These are phyloP conservation scores for Pseudogymnoascus sp. DNA, from an alignment of 2,329 filamentous ascomycete species.

Conservation along the genomic window DNA sequence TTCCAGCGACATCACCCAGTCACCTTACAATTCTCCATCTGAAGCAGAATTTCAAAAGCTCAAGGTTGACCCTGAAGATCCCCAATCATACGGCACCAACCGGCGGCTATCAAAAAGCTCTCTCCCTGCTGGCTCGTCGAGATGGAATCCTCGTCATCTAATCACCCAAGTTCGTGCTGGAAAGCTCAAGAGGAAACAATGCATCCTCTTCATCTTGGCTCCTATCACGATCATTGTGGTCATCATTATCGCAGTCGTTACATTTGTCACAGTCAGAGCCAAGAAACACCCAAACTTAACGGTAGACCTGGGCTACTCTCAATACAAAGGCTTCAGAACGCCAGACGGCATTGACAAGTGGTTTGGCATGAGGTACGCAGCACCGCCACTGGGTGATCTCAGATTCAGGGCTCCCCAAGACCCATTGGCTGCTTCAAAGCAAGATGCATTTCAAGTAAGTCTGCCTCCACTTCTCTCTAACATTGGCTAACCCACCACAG, in stretches of 20 bases:
- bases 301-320: neutral
- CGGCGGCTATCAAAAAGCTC: neutral
- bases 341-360: conserved; percentile 54
- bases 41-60: neutral
- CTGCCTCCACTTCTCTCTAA: neutral
- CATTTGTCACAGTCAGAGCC: neutral
- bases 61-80: neutral
- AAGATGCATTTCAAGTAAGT: neutral
- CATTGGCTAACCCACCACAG: neutral
- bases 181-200: neutral
- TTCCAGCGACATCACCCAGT: neutral
- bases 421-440: conserved; percentile 32
- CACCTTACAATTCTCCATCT: neutral
- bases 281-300: neutral
- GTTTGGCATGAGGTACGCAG: conserved; percentile 67
- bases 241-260: neutral
- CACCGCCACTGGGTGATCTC: conserved; percentile 54
- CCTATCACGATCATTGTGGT: neutral
- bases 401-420: conserved; percentile 61
- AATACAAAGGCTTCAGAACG: neutral
- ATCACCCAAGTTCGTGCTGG: neutral
- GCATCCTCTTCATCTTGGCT: neutral
- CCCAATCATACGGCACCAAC: neutral
- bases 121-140: neutral
- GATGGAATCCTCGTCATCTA: neutral